Conservation (phyloP, 805 yeast species). For the Metschnikowia henanensis region DNA sequence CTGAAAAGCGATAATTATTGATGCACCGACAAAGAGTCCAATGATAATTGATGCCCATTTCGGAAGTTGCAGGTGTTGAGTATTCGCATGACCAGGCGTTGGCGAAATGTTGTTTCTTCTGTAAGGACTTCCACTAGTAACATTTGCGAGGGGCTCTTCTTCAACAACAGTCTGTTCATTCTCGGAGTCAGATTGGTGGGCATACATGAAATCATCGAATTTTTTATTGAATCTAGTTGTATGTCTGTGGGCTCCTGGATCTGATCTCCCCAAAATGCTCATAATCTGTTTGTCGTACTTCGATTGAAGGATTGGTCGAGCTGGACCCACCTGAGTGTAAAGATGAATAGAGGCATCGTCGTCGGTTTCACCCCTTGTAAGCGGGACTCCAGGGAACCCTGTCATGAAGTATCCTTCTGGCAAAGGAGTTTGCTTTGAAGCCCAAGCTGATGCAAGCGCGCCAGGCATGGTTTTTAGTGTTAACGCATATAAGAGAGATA, state of each 20-base stretch:
- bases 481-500: too few species aligned
- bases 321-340: constrained; percentile 36
- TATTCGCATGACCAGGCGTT: background rate
- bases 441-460: too few species aligned
- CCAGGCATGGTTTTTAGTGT: too few species aligned
- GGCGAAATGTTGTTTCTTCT: too few species aligned
- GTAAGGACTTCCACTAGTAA: background rate
- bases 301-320: constrained; percentile 30
- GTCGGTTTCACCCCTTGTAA: constrained; percentile 39
- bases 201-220: constrained; percentile 19
- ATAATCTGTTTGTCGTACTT: constrained; percentile 14
- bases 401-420: constrained; percentile 9
- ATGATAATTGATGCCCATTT: background rate
- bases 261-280: constrained; percentile 9
- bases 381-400: constrained; percentile 38
- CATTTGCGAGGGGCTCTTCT: background rate
- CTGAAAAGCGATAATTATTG: background rate
- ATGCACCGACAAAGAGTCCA: constrained; percentile 1
- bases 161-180: background rate
- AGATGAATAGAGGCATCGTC: constrained; percentile 44
- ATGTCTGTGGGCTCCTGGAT: background rate
- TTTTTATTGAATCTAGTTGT: constrained; percentile 14
- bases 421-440: too few species aligned
- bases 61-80: background rate
- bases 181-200: background rate